Conservation (phyloP, 2,329 filamentous ascomycete species). For the Byssochlamys sp. region DNA sequence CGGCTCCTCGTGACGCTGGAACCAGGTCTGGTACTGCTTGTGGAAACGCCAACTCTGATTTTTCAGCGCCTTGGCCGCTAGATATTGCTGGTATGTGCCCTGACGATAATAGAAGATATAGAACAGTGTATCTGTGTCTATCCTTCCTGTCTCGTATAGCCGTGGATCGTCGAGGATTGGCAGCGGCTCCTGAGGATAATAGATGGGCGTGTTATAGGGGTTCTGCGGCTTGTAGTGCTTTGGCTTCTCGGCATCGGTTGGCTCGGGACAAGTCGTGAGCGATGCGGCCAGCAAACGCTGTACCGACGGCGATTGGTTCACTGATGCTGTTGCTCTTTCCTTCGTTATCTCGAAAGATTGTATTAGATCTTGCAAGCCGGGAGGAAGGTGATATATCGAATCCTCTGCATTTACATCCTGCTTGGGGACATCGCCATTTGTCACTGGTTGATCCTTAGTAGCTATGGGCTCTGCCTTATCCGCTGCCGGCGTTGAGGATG, state of each 20-base stretch:
- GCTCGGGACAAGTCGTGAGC: slow-evolving; percentile 62
- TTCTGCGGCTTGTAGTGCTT: slow-evolving; percentile 75
- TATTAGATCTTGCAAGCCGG: slow-evolving; percentile 77
- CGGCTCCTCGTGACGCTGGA: slow-evolving; percentile 93
- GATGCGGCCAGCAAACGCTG: slow-evolving; percentile 68
- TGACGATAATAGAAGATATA: slow-evolving; percentile 99
- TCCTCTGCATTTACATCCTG: slow-evolving; percentile 53
- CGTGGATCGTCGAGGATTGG: slow-evolving; percentile 83
- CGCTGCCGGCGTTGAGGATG: slow-evolving; percentile 35
- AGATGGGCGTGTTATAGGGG: slow-evolving; percentile 65
- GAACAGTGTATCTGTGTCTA: slow-evolving; percentile 92
- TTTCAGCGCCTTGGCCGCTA: slow-evolving; percentile 93
- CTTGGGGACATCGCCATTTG: slow-evolving; percentile 44
- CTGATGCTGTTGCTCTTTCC: slow-evolving; percentile 47
- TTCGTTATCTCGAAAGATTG: slow-evolving; percentile 82
- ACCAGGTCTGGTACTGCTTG: slow-evolving; percentile 99
- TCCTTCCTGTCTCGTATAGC: slow-evolving; percentile 63
- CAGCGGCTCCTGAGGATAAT: slow-evolving; percentile 88
- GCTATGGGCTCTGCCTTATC: slow-evolving; percentile 36
- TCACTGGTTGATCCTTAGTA: slow-evolving; percentile 31
- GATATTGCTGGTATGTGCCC: slow-evolving; percentile 86
- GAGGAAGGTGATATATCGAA: slow-evolving; percentile 84
- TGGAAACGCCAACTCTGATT: slow-evolving; percentile 98
- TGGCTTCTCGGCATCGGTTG: slow-evolving; percentile 69
- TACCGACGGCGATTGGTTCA: slow-evolving; percentile 54